Percentiles rank a stretch among this genome's conserved stretches.
These are phyloP conservation scores for Termitomyces sp. DNA, from an alignment of 768 basidiomycete species.

Conservation along the genomic window DNA sequence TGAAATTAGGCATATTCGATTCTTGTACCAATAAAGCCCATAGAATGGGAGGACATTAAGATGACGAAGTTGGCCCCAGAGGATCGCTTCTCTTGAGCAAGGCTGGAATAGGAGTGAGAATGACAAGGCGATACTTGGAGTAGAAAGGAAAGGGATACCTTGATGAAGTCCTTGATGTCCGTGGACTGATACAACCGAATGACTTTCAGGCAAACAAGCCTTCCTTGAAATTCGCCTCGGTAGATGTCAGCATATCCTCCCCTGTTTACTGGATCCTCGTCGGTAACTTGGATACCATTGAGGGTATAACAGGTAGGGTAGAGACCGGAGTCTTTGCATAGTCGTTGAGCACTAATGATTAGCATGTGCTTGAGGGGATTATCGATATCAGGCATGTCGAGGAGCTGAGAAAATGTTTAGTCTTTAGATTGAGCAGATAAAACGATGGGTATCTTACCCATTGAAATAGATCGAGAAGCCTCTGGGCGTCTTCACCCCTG, in stretches of 20 bases:
- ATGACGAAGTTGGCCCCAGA: not conserved
- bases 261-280: not conserved
- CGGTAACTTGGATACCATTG: not conserved
- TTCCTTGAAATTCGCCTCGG: not conserved
- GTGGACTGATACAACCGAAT: not conserved
- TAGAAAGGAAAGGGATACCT: not conserved
- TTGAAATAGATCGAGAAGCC: slow-evolving; percentile 5
- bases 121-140: not conserved
- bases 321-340: not conserved
- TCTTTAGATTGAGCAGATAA: not conserved
- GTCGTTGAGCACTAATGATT: not conserved
- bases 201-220: not conserved
- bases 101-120: too few species aligned
- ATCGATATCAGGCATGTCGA: not conserved
- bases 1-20: not conserved
- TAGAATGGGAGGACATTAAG: not conserved
- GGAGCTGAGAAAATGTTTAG: not conserved
- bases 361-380: not conserved
- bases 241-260: slow-evolving; percentile 1
- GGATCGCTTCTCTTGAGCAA: not conserved
- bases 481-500: not conserved
- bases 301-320: not conserved
- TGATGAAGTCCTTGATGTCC: not conserved
- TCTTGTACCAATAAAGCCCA: not conserved
- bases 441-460: not conserved